Conservation (phyloP, 2,329 filamentous ascomycete species). For the Lachnellula occidentalis region DNA sequence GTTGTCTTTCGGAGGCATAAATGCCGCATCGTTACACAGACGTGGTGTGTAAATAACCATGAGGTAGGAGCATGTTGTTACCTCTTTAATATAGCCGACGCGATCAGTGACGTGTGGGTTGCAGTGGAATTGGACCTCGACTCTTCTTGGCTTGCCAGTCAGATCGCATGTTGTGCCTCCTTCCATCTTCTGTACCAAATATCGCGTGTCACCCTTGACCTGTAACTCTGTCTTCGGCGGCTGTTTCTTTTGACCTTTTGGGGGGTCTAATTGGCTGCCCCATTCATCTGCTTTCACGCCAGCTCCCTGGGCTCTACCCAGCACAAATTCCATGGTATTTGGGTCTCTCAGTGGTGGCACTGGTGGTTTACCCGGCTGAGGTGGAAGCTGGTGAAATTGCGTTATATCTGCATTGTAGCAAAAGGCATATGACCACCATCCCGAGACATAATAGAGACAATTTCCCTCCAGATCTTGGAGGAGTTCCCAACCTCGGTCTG, state of each 20-base stretch:
- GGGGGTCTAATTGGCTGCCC: slow-evolving; percentile 26
- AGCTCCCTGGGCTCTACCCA: slow-evolving; percentile 49
- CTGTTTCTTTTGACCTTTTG: slow-evolving; percentile 21
- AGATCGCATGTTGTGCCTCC: slow-evolving; percentile 66
- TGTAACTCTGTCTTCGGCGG: slow-evolving; percentile 46
- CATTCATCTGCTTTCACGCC: slow-evolving; percentile 32
- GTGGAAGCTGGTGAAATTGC: slow-evolving; percentile 66
- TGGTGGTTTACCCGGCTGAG: slow-evolving; percentile 51
- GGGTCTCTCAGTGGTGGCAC: slow-evolving; percentile 64
- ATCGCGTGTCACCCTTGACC: slow-evolving; percentile 60
- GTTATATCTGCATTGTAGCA: slow-evolving; percentile 67
- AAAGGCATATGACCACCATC: slow-evolving; percentile 74
- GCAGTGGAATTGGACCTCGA: slow-evolving; percentile 60
- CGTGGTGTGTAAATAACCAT: slow-evolving; percentile 70
- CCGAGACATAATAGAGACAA: slow-evolving; percentile 66
- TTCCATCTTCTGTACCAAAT: slow-evolving; percentile 62
- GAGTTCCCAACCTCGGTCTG: slow-evolving; percentile 62
- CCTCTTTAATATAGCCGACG: slow-evolving; percentile 69
- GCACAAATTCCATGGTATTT: slow-evolving; percentile 54
- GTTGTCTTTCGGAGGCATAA: slow-evolving; percentile 61
- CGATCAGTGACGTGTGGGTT: slow-evolving; percentile 58
- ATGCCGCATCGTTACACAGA: slow-evolving; percentile 71
- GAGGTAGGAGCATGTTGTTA: slow-evolving; percentile 64
- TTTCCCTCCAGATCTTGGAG: slow-evolving; percentile 61
- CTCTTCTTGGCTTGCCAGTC: slow-evolving; percentile 60